Percentiles rank a stretch among this genome's conserved stretches.
These are phyloP conservation scores for Aphanomyces invadans DNA, from an alignment of 352 stramenopile species.

Conservation along the genomic window DNA sequence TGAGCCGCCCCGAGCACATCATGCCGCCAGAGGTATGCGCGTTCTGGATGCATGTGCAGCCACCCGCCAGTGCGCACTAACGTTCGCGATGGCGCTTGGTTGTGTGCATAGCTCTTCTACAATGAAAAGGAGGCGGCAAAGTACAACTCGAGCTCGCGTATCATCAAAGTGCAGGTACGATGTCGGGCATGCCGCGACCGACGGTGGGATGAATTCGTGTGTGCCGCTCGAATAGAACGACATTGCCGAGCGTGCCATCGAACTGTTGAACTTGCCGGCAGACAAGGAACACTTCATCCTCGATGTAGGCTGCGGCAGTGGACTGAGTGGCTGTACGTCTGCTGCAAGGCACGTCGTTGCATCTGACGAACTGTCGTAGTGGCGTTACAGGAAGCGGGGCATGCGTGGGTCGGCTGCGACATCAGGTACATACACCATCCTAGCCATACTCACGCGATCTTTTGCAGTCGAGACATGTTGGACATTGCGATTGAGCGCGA, in stretches of 20 bases:
- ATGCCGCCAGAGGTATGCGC: constrained; percentile 60
- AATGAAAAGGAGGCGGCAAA: constrained; percentile 89
- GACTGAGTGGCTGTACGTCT: constrained; percentile 87
- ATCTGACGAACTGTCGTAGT: constrained; percentile 37
- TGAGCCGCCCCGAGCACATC: constrained; percentile 84
- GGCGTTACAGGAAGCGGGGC: constrained; percentile 85
- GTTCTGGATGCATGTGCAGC: not conserved
- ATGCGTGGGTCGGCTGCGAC: constrained; percentile 97
- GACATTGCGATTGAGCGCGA: constrained; percentile 94
- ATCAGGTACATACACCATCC: constrained; percentile 58
- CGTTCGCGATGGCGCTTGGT: too few relatives aligned
- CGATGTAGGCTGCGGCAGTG: constrained; percentile 96
- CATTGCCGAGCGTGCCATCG: constrained; percentile 94
- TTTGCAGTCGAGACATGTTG: constrained; percentile 92
- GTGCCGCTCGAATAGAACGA: constrained; percentile 47
- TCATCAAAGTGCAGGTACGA: constrained; percentile 89
- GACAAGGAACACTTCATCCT: constrained; percentile 88
- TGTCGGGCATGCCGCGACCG: too few relatives aligned
- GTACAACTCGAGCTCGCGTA: constrained; percentile 89
- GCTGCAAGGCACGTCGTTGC: not conserved
- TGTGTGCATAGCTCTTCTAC: constrained; percentile 85
- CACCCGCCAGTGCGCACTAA: too few relatives aligned
- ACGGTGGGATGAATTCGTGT: not conserved
- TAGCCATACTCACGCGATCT: constrained; percentile 7
- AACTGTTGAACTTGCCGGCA: constrained; percentile 92